Conservation (phyloP, 352 stramenopile genomes). For the Phytopythium helicoides region DNA sequence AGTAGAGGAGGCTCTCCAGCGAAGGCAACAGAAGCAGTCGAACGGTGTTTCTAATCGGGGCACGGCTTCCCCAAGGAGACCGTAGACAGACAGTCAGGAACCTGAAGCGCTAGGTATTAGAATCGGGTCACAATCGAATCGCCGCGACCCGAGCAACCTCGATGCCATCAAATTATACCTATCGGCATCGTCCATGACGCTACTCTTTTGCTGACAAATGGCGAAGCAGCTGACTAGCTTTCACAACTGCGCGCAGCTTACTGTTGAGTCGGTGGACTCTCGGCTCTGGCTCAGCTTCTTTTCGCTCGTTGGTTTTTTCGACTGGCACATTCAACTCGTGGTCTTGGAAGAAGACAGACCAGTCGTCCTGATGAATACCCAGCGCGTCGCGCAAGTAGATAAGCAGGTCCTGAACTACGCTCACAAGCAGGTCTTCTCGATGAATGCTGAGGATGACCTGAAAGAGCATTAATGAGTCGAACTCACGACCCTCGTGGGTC, state of each 20-base stretch:
- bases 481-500: constrained; percentile 38
- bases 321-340: constrained; percentile 27
- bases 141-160: not conserved
- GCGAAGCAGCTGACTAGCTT: constrained; percentile 29
- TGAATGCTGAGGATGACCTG: constrained; percentile 43
- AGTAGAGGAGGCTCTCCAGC: constrained; percentile 32
- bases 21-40: constrained; percentile 18
- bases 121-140: constrained; percentile 3
- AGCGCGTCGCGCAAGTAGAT: constrained; percentile 39
- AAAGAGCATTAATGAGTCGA: constrained; percentile 39
- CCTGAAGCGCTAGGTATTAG: not conserved
- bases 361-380: constrained; percentile 29
- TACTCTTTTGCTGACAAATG: constrained; percentile 10
- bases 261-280: constrained; percentile 18
- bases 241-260: constrained; percentile 27
- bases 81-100: not conserved
- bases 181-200: no score
- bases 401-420: constrained; percentile 51
- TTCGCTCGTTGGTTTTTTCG: not conserved
- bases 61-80: not conserved
- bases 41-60: not conserved
- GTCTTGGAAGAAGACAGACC: constrained; percentile 38
- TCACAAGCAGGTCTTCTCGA: constrained; percentile 38
- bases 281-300: constrained; percentile 7
- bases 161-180: not conserved